Percentiles rank a stretch among this genome's conserved stretches.
Evolutionary conservation across 2,329 filamentous ascomycete genomes (phyloP).

Genomic region (Fusarium redolens): DNA sequence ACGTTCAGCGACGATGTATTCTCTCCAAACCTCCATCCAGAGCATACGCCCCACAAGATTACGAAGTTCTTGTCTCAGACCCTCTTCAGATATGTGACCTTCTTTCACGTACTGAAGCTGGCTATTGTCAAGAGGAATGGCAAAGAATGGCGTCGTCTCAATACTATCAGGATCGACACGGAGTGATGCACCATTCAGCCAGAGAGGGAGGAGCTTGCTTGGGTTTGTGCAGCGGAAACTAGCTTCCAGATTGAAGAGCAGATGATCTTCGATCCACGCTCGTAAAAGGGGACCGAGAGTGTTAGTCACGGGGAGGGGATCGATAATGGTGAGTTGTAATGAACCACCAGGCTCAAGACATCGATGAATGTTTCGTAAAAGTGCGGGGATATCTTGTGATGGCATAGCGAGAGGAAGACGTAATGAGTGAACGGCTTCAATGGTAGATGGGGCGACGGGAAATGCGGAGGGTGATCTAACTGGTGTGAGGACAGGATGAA

Average conservation of each 20-base stretch:
- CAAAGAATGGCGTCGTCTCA: slow-evolving; percentile 59
- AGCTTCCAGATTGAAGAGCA: slow-evolving; percentile 68
- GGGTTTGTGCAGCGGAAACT: slow-evolving; percentile 70
- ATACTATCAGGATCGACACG: slow-evolving; percentile 57
- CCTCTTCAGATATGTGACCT: slow-evolving; percentile 42
- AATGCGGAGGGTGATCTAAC: slow-evolving; percentile 51
- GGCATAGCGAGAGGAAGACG: slow-evolving; percentile 67
- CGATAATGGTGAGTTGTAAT: slow-evolving; percentile 70
- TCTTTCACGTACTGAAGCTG: slow-evolving; percentile 29
- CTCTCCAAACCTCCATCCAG: slow-evolving; percentile 71
- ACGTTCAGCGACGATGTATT: slow-evolving; percentile 57
- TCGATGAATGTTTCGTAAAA: slow-evolving; percentile 68
- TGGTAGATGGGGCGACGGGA: slow-evolving; percentile 56
- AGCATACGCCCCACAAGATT: slow-evolving; percentile 66
- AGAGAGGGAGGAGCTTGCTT: slow-evolving; percentile 65
- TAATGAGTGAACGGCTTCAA: slow-evolving; percentile 63
- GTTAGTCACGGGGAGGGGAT: slow-evolving; percentile 66
- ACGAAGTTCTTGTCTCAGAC: slow-evolving; percentile 59
- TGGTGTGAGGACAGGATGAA: slow-evolving; percentile 55
- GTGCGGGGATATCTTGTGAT: slow-evolving; percentile 64
- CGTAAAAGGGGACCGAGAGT: slow-evolving; percentile 68
- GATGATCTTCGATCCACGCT: slow-evolving; percentile 70
- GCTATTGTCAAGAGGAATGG: slow-evolving; percentile 47
- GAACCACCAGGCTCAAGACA: slow-evolving; percentile 67
- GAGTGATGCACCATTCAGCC: slow-evolving; percentile 67